Evolutionary conservation across 768 basidiomycete species (phyloP).

Genomic region (Leccinum boreale): DNA sequence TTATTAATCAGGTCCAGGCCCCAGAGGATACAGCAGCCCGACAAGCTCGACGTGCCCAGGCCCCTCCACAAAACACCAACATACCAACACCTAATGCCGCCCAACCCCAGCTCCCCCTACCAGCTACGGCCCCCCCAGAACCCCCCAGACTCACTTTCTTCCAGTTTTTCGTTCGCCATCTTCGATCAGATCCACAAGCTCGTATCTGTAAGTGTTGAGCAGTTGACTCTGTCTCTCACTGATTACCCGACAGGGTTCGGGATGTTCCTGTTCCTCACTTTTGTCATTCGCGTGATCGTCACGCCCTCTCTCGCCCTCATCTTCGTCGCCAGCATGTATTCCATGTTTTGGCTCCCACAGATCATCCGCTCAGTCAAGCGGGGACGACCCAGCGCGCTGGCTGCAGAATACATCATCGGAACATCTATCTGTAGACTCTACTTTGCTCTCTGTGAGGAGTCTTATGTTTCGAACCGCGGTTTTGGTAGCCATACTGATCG

Average conservation of each 20-base stretch:
- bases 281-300: slow-evolving; percentile 72
- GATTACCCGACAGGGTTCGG: slow-evolving; percentile 51
- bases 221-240: background rate
- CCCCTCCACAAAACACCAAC: slow-evolving; percentile 5
- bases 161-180: slow-evolving; percentile 53
- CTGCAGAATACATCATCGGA: slow-evolving; percentile 70
- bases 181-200: slow-evolving; percentile 68
- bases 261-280: slow-evolving; percentile 63
- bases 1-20: slow-evolving; percentile 80
- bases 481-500: background rate
- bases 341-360: slow-evolving; percentile 82
- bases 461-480: background rate
- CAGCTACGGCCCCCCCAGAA: slow-evolving; percentile 15
- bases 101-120: slow-evolving; percentile 20
- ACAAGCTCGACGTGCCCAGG: slow-evolving; percentile 16
- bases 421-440: slow-evolving; percentile 70
- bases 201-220: slow-evolving; percentile 54
- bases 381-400: slow-evolving; percentile 66
- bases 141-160: slow-evolving; percentile 32
- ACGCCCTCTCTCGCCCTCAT: slow-evolving; percentile 62
- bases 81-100: slow-evolving; percentile 4
- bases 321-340: slow-evolving; percentile 68
- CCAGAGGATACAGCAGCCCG: slow-evolving; percentile 56
- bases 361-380: slow-evolving; percentile 73
- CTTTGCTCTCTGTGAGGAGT: slow-evolving; percentile 67